These are phyloP conservation scores for Suzukiozyma palmioleophila DNA, from an alignment of 1,139 yeast species.

Conservation along the genomic window DNA sequence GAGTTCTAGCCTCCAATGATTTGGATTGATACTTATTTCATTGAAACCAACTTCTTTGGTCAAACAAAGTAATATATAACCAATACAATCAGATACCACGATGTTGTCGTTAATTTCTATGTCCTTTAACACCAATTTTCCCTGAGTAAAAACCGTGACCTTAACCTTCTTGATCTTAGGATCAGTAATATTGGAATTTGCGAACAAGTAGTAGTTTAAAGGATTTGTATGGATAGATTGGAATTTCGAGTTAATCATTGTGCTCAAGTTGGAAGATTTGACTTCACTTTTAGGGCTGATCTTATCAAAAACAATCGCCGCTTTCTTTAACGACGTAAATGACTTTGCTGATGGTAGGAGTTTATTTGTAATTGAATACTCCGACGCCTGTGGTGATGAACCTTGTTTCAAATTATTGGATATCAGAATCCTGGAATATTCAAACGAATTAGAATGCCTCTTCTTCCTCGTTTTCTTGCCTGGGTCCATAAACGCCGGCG, in stretches of 20 bases:
- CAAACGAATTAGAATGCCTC: slow-evolving; percentile 13
- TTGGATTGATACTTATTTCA: slow-evolving; percentile 40
- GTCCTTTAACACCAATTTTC: slow-evolving; percentile 26
- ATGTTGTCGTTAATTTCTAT: slow-evolving; percentile 42
- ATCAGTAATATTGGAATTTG: slow-evolving; percentile 20
- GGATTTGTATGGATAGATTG: slow-evolving; percentile 42
- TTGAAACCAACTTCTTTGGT: slow-evolving; percentile 13
- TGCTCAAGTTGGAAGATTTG: slow-evolving; percentile 31
- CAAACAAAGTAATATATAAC: slow-evolving; percentile 45
- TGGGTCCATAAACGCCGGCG: slow-evolving; percentile 1
- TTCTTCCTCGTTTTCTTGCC: slow-evolving; percentile 1
- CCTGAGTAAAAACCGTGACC: slow-evolving; percentile 30
- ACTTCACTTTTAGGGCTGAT: slow-evolving; percentile 10
- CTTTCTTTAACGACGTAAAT: slow-evolving; percentile 7
- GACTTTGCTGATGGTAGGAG: slow-evolving; percentile 8
- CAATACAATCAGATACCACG: slow-evolving; percentile 60
- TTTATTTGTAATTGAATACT: slow-evolving; percentile 7
- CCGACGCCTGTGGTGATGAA: slow-evolving; percentile 2
- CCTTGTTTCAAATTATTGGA: neutral
- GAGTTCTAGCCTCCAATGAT: slow-evolving; percentile 62
- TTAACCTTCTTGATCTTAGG: slow-evolving; percentile 24
- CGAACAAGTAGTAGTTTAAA: slow-evolving; percentile 52
- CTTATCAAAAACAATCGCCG: slow-evolving; percentile 23
- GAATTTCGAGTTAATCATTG: slow-evolving; percentile 34
- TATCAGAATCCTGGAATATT: slow-evolving; percentile 10